These are phyloP conservation scores for Trypanosoma scelopori DNA, from an alignment of 208 protist genomes.

Conservation along the genomic window DNA sequence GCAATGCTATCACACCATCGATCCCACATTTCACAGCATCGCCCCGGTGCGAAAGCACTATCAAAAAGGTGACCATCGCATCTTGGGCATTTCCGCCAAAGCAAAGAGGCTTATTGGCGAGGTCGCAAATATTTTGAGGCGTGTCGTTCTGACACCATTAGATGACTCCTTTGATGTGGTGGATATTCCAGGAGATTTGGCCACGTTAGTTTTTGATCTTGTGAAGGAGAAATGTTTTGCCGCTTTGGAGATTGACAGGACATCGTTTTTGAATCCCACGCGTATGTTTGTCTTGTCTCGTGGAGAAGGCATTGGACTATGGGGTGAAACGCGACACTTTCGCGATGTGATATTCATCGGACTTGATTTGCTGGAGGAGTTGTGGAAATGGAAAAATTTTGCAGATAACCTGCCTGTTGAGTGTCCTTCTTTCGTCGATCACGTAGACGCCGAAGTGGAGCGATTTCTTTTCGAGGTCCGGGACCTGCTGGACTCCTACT, in stretches of 20 bases:
- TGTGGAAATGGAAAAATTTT: slow-evolving; percentile 79
- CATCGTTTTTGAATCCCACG: slow-evolving; percentile 49
- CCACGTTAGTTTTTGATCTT: slow-evolving; percentile 52
- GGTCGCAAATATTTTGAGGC: slow-evolving; percentile 48
- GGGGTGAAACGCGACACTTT: slow-evolving; percentile 48
- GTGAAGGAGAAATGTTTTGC: slow-evolving; percentile 46
- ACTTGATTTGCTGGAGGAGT: slow-evolving; percentile 71
- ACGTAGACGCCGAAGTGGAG: slow-evolving; percentile 66
- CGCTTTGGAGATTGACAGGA: slow-evolving; percentile 51
- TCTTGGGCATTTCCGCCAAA: slow-evolving; percentile 53
- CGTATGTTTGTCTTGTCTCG: slow-evolving; percentile 65
- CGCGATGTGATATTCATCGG: slow-evolving; percentile 79
- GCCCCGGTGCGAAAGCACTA: slow-evolving; percentile 65
- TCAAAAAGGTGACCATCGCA: slow-evolving; percentile 64
- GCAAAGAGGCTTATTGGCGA: slow-evolving; percentile 46
- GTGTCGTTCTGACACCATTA: slow-evolving; percentile 61
- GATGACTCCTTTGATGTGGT: slow-evolving; percentile 76
- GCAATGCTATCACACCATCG: slow-evolving; percentile 27
- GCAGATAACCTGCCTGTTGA: slow-evolving; percentile 56
- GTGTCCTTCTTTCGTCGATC: slow-evolving; percentile 60
- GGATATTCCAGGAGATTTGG: slow-evolving; percentile 65
- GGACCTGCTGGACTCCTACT: slow-evolving; percentile 67
- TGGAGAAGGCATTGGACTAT: slow-evolving; percentile 69
- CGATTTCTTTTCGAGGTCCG: slow-evolving; percentile 54
- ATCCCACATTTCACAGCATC: slow-evolving; percentile 17